Evolutionary conservation across 1,284 basidiomycete genomes (phyloP).

Genomic region (Pyrrhoderma lamaoense): DNA sequence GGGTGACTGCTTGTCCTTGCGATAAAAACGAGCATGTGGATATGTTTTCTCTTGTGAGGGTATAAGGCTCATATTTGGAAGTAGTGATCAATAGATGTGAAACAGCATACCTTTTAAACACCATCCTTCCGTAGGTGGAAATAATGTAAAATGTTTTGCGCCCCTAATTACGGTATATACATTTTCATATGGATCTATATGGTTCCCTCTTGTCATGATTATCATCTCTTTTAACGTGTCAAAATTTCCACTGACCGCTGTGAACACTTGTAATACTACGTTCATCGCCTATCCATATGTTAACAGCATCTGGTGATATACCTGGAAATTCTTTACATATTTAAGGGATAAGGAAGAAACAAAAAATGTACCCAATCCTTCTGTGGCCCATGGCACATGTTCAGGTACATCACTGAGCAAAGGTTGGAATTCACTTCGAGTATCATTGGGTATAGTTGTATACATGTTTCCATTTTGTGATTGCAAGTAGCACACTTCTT

Average conservation of each 20-base stretch:
- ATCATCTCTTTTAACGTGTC: neutral
- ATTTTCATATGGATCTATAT: slow-evolving; percentile 83
- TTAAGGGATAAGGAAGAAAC: too few relatives aligned
- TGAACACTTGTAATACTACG: slow-evolving; percentile 79
- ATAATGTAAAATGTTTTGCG: slow-evolving; percentile 74
- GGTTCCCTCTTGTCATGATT: slow-evolving; percentile 1
- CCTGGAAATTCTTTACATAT: slow-evolving; percentile 33
- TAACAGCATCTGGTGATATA: slow-evolving; percentile 75
- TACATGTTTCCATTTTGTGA: slow-evolving; percentile 88
- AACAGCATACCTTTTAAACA: slow-evolving; percentile 59
- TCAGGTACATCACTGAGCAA: slow-evolving; percentile 57
- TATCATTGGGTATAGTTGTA: slow-evolving; percentile 33
- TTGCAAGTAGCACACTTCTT: slow-evolving; percentile 77
- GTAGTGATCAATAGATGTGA: neutral
- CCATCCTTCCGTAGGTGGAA: slow-evolving; percentile 84
- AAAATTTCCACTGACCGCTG: slow-evolving; percentile 45
- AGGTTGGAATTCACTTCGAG: slow-evolving; percentile 52
- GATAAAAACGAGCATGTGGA: slow-evolving; percentile 61
- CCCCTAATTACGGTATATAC: slow-evolving; percentile 83
- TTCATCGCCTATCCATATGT: slow-evolving; percentile 82
- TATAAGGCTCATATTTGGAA: slow-evolving; percentile 3
- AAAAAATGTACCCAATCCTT: slow-evolving; percentile 60
- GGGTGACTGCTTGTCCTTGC: slow-evolving; percentile 28
- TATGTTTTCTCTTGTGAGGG: slow-evolving; percentile 49
- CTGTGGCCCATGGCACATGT: slow-evolving; percentile 67